Base-by-base conservation (phyloP, 495 filamentous ascomycete genomes). In the Sporormia fimetaria region DNA sequence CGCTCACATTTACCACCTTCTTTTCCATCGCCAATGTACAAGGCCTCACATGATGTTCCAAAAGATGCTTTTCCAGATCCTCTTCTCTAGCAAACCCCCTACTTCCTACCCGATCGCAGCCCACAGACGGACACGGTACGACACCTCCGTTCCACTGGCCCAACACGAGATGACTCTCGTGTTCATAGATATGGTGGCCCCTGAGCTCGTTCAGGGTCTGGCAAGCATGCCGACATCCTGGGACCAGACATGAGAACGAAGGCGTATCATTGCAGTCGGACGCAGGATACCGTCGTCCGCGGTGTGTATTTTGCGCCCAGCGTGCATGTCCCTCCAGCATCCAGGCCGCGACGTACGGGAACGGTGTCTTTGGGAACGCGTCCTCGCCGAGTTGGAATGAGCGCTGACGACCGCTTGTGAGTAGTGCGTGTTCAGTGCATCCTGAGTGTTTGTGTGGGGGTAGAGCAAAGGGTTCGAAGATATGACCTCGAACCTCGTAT, bases 341-440 rank as follows among this genome's bases (percentile, higher is more conserved):
- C 42, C 42, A 45, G 37, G 37, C 25, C 2, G 42, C 33, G 17
- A 45, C 24, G 23, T 28, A 32, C 11, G 42, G 18, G 42, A 20
- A 45, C 10, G 42, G 34, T 8, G 25, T 21, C 10, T 18, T 8
- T 6, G 33, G 33, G 6, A 18, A 6, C 15, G 16, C 11, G 7
- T 35, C 12, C 9, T n/a, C 16, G 4, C 25, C 33, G 18, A 24
- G 14, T 10, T 31, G n/a, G 20, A 45, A 45, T 3, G 21, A 27
- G 24, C 42, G 9, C 18, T 18, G 25, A 5, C 26, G 42, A 28
- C 33, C 38, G 7, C 17, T 32, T 9, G n/a, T 31, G 3, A 45
- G 28, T 21, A 33, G 21, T 9, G 17, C n/a, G 21, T 42, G 39
- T 14, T 42, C 39, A 3, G 12, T 3, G 15, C 39, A 42, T n/a